Evolutionary conservation across 139 green algal genomes (phyloP).

Genomic region (Chlorella vulgaris): DNA sequence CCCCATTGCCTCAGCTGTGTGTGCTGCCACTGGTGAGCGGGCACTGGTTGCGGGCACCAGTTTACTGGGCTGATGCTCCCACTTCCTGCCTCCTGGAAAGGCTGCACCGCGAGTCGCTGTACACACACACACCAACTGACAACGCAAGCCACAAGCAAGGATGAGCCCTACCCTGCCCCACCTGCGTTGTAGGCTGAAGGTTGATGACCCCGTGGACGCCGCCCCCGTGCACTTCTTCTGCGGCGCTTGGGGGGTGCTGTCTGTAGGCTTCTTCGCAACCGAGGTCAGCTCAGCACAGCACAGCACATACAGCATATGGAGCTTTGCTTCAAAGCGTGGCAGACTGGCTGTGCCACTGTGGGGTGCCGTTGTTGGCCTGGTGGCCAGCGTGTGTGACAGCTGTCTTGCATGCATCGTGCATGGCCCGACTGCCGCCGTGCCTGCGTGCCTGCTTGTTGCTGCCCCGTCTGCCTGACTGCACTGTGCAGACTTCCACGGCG

Average conservation of each 20-base stretch:
- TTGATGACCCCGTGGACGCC: constrained; percentile 76
- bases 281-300: no score
- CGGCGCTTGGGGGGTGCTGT: constrained; percentile 53
- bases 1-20: no score
- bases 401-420: background rate
- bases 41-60: no score
- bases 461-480: background rate
- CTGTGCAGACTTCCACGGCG: constrained; percentile 4
- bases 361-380: no score
- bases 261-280: constrained; percentile 33
- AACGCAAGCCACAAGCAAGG: background rate
- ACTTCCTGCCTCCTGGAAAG: no score
- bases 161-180: no score
- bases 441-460: background rate
- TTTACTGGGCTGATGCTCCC: no score
- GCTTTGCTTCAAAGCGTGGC: no score
- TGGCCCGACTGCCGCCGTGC: background rate
- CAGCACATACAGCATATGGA: no score
- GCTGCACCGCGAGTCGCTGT: background rate
- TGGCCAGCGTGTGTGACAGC: no score
- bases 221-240: constrained; percentile 61
- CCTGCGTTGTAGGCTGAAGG: constrained; percentile 40
- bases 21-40: no score
- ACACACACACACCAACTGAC: background rate
- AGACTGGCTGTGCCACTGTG: no score